phyloP scores from a whole-genome alignment of 176 grass and related monocot genomes.

The Carex parvula region DNA sequence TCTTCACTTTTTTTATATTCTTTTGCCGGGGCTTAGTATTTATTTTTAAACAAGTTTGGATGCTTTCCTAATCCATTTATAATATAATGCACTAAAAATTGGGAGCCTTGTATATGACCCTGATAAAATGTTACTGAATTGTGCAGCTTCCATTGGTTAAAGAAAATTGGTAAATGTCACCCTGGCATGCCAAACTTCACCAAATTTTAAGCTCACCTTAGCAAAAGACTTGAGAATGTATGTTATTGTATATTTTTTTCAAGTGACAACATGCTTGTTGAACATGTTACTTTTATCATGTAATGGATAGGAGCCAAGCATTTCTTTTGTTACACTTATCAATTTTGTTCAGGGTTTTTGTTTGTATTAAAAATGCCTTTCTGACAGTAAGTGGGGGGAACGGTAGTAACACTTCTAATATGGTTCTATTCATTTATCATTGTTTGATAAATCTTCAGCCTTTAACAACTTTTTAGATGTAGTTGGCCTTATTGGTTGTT shows the following conservation, averaged over 20 bases:
- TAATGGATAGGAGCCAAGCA: background rate
- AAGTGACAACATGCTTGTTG: background rate
- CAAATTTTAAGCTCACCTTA: background rate
- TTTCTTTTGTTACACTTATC: background rate
- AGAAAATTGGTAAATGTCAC: background rate
- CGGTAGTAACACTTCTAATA: background rate
- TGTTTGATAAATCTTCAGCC: background rate
- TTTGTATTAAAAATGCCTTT: slow-evolving; percentile 1
- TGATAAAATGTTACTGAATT: background rate
- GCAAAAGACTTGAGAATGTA: background rate
- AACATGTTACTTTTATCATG: background rate
- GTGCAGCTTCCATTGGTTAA: background rate
- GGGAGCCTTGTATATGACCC: background rate
- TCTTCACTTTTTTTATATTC: background rate
- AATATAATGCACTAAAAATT: background rate
- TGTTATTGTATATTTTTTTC: background rate
- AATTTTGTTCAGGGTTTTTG: background rate
- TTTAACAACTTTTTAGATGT: background rate
- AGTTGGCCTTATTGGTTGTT: background rate
- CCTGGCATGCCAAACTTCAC: background rate
- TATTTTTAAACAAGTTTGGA: background rate
- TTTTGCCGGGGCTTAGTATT: background rate
- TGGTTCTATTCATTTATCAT: background rate
- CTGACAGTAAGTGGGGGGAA: background rate
- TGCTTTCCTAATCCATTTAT: background rate